Percentiles rank a stretch among this genome's conserved stretches.
Evolutionary conservation across 1,139 yeast genomes (phyloP).

Genomic region (Magnusiomyces fungicola): DNA sequence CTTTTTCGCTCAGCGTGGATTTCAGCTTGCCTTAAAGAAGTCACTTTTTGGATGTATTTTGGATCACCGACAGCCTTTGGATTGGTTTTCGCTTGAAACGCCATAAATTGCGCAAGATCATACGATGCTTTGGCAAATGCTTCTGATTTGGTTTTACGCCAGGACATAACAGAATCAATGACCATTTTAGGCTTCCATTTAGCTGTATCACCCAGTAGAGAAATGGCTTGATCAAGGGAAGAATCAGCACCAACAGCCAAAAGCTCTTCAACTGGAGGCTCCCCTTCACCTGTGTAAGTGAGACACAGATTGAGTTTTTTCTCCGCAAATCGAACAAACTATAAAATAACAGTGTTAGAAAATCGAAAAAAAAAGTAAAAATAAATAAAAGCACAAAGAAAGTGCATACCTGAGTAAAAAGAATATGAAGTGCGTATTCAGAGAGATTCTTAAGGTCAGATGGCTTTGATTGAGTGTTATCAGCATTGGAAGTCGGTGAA

Average conservation of each 20-base stretch:
- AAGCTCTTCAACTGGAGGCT: slow-evolving; percentile 76
- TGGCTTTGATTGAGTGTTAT: slow-evolving; percentile 4
- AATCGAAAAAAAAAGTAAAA: neutral
- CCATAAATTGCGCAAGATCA: slow-evolving; percentile 9
- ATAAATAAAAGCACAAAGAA: slow-evolving; percentile 11
- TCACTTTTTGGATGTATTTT: neutral
- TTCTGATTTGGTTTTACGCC: slow-evolving; percentile 91
- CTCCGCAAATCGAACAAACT: slow-evolving; percentile 87
- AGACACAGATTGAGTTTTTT: slow-evolving; percentile 70
- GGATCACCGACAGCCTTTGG: slow-evolving; percentile 3
- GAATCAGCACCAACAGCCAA: slow-evolving; percentile 84
- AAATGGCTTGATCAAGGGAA: slow-evolving; percentile 75
- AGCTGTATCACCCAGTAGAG: slow-evolving; percentile 85
- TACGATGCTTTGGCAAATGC: slow-evolving; percentile 63
- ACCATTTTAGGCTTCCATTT: slow-evolving; percentile 89
- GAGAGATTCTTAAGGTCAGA: slow-evolving; percentile 61
- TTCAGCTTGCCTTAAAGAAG: slow-evolving; percentile 40
- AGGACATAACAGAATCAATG: slow-evolving; percentile 94
- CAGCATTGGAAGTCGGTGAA: neutral
- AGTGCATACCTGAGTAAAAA: slow-evolving; percentile 62
- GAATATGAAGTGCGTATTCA: slow-evolving; percentile 86
- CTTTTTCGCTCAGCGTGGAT: slow-evolving; percentile 83
- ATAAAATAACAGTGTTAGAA: slow-evolving; percentile 7
- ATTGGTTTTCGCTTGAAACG: slow-evolving; percentile 10
- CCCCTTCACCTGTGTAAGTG: slow-evolving; percentile 48